Evolutionary conservation across 1,284 basidiomycete genomes (phyloP).

Genomic region (Paramarasmius palmivorus): DNA sequence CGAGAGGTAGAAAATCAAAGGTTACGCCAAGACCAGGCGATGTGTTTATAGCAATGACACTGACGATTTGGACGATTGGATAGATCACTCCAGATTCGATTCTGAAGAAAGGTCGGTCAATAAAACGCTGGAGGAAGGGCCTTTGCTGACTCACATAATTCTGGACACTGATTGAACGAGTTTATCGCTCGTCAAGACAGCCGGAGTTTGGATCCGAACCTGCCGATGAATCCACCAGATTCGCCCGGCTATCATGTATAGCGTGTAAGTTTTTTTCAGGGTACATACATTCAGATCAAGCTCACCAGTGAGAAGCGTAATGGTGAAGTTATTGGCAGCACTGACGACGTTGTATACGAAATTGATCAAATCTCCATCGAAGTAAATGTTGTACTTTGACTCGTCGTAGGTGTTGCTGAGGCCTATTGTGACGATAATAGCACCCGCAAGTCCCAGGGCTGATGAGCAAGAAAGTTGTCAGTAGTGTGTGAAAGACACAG

Average conservation of each 20-base stretch:
- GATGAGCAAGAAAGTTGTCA: background rate
- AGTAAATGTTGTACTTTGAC: background rate
- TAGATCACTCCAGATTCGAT: slow-evolving; percentile 1
- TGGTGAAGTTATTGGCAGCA: background rate
- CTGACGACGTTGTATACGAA: background rate
- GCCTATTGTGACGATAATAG: too few species aligned
- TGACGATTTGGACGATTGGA: background rate
- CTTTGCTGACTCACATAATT: too few species aligned
- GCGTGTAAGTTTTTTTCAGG: too few species aligned
- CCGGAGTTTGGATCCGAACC: background rate
- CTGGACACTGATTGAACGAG: slow-evolving; percentile 4
- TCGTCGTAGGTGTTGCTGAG: too few species aligned
- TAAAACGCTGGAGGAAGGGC: too few species aligned
- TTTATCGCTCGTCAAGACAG: background rate
- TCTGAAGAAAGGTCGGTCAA: background rate
- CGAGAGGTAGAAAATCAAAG: background rate
- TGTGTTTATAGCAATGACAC: too few species aligned
- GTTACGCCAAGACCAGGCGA: background rate
- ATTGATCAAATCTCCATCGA: background rate
- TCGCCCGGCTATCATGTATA: background rate
- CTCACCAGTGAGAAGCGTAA: slow-evolving; percentile 1
- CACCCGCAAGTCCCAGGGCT: too few species aligned
- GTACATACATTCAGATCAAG: background rate
- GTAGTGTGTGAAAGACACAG: background rate
- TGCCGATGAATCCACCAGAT: slow-evolving; percentile 4